Evolutionary conservation across 2,329 filamentous ascomycete species (phyloP).

Genomic region (Sporothrix curviconia): DNA sequence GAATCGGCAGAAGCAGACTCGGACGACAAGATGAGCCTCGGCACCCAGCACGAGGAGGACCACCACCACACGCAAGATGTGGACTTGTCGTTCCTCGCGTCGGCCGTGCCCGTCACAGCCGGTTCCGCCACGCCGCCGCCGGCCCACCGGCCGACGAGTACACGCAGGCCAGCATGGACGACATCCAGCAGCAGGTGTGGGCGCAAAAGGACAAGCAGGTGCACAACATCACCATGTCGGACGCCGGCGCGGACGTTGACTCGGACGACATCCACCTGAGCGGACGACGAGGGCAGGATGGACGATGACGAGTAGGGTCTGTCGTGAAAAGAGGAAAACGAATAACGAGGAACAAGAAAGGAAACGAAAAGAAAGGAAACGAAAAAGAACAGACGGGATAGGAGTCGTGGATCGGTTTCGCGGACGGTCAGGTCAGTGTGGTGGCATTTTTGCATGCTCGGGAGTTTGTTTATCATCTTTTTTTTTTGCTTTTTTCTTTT

Average conservation of each 20-base stretch:
- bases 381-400: too few relatives aligned
- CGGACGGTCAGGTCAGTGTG: too few relatives aligned
- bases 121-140: constrained; percentile 12
- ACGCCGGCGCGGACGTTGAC: constrained; percentile 25
- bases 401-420: too few relatives aligned
- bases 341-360: too few relatives aligned
- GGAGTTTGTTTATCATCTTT: not conserved
- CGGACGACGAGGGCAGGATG: constrained; percentile 26
- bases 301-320: not conserved
- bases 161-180: constrained; percentile 21
- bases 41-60: constrained; percentile 1
- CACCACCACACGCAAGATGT: too few relatives aligned
- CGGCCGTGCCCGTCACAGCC: constrained; percentile 14
- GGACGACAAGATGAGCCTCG: constrained; percentile 12
- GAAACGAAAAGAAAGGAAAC: not conserved
- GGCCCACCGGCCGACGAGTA: constrained; percentile 20
- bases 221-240: constrained; percentile 32
- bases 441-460: not conserved
- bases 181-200: constrained; percentile 32
- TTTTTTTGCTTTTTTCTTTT: not conserved
- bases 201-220: constrained; percentile 30
- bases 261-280: constrained; percentile 46
- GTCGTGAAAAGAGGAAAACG: too few relatives aligned
- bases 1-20: not conserved
- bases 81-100: constrained; percentile 13